Percentiles rank a stretch among this genome's conserved stretches.
These are phyloP conservation scores for Ceratocystis colombiana DNA, from an alignment of 2,329 filamentous ascomycete genomes.

Conservation along the genomic window DNA sequence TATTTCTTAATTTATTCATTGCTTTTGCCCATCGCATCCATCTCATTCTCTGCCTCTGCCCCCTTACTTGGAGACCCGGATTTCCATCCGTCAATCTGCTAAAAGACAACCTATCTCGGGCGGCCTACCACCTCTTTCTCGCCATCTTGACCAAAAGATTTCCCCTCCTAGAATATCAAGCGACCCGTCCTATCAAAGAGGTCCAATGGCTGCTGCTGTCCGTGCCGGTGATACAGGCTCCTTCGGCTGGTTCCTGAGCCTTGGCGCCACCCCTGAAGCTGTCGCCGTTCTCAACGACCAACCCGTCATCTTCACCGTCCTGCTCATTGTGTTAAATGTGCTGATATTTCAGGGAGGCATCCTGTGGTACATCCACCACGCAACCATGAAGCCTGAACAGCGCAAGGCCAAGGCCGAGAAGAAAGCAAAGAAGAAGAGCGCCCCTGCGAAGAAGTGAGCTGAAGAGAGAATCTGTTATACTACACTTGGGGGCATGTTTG, in stretches of 20 bases:
- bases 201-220: constrained; percentile 24
- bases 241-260: constrained; percentile 47
- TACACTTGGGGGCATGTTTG: background rate
- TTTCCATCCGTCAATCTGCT: background rate
- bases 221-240: constrained; percentile 33
- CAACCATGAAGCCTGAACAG: constrained; percentile 52
- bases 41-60: background rate
- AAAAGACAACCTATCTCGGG: constrained; percentile 2
- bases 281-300: constrained; percentile 53
- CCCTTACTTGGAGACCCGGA: background rate
- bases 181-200: background rate
- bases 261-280: constrained; percentile 49
- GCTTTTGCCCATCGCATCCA: background rate
- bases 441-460: constrained; percentile 19
- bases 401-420: constrained; percentile 43
- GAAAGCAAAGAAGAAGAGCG: constrained; percentile 32
- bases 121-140: background rate
- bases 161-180: background rate
- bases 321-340: constrained; percentile 45
- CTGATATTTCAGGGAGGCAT: constrained; percentile 40
- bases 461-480: background rate
- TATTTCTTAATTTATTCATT: constrained; percentile 21
- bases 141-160: background rate
- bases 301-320: constrained; percentile 48
- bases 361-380: constrained; percentile 50